Evolutionary conservation across 2,329 filamentous ascomycete genomes (phyloP), one percentile per base, ranked within the genome.

Genomic region (Ophiostoma novo-ulmi): DNA sequence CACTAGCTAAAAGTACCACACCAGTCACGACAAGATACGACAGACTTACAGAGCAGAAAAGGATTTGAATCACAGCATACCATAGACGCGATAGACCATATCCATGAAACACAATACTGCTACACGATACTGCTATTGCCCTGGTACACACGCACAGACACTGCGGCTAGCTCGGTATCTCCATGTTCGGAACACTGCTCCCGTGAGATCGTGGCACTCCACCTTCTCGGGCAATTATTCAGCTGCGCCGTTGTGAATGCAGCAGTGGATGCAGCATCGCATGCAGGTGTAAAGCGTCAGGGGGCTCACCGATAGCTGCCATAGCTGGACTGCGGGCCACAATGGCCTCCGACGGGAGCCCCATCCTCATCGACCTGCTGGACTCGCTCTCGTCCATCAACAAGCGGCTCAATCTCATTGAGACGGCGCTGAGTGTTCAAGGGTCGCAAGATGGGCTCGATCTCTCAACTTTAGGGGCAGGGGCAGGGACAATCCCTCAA

Each of bases 361-460:
- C 67, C 26, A 69, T 58, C 44, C 52, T 69, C 36, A 61, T 61
- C 31, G 48, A 44, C 36, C 36, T 69, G 52, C 36, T 55, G 20
- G 67, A 69, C 44, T 69, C 68, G 35, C 31, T 69, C 2, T 39
- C 68, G n/a, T 41, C 48, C 36, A 69, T 69, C 38, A 61, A 69
- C 31, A 17, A 44, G 31, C 68, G 68, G 10, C 68, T 69, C 52
- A 55, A 63, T 20, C 48, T 55, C 5, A 69, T 69, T 26, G 68
- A 69, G 48, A 69, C 26, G 11, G 44, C 68, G 14, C 52, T 69
- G 14, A 38, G 52, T 31, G 22, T 14, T 31, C 44, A 61, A 17
- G 39, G 4, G 6, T 41, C 17, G 11, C 22, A 35, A 5, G 41
- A n/a, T 2, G 26, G 5, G 26, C 14, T n/a, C 7, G 38, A 14